Evolutionary conservation across 805 yeast genomes (phyloP), one percentile per base, ranked within the genome.

Genomic region (Saitoella complicata): DNA sequence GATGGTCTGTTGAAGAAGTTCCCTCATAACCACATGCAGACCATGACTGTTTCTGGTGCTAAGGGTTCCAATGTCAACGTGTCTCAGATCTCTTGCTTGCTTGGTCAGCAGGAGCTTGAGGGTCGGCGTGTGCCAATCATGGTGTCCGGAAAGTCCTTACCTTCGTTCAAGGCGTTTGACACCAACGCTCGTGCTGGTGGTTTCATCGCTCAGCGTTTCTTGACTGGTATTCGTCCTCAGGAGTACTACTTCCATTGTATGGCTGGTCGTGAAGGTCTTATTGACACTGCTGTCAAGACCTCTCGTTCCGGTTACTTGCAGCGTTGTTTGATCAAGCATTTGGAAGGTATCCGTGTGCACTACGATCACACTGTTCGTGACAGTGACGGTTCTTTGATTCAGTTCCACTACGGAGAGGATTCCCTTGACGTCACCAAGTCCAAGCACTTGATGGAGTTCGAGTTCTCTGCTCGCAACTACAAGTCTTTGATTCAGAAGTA

Each of bases 201-300:
- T 45, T 91, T 85, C 62, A 84, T 91, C 60, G 83, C 88, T 62
- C 88, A 93, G 50, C 81, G 99, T 55, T 91, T 91, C 77, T 93
- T 85, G 63, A 85, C 96, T 37, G 98, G 98, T 64, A 82, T 91
- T 54, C 77, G 84, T 62, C 98, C 98, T 4, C 99, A 91, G 66
- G 99, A 91, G 64, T 91, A 93, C 66, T 91, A 87, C 62, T 91
- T 93, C 91, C 99, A 91, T 68, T 96, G 97, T 44, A 91, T 91
- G 95, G 97, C 98, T 59, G 99, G 99, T 70, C 85, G 99, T 74
- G 99, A 91, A 69, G 99, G 99, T 72, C 72, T 91, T 61, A 93
- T 91, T 62, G 99, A 91, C 73, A 91, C 99, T 48, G 98, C 99
- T 42, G 99, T 91, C 52, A 91, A 91, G 67, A 91, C 99, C 7